Percentiles rank a stretch among this genome's conserved stretches.
Evolutionary conservation across 768 basidiomycete genomes (phyloP).

Genomic region (Boletus sensibilis): DNA sequence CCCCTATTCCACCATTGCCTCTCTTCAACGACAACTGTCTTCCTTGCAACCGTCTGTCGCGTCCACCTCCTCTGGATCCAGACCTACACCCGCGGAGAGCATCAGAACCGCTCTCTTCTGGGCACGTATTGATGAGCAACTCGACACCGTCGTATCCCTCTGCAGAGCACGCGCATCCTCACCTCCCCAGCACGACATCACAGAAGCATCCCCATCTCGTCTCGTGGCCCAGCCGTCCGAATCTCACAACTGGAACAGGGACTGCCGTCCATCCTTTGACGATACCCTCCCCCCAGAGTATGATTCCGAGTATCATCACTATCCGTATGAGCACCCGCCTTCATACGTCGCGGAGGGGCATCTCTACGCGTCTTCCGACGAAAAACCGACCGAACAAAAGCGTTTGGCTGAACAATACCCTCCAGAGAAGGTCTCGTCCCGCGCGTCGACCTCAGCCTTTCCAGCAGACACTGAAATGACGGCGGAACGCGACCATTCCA

Average conservation of each 20-base stretch:
- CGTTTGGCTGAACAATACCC: constrained; percentile 14
- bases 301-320: constrained; percentile 31
- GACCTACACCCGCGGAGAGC: constrained; percentile 41
- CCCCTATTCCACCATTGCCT: constrained; percentile 48
- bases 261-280: constrained; percentile 11
- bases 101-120: constrained; percentile 70
- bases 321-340: constrained; percentile 25
- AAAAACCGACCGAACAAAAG: constrained; percentile 11
- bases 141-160: constrained; percentile 65
- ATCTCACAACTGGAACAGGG: constrained; percentile 22
- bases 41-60: constrained; percentile 51
- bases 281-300: constrained; percentile 56
- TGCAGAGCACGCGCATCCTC: constrained; percentile 55
- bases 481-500: neutral
- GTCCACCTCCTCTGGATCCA: constrained; percentile 7
- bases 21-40: constrained; percentile 65
- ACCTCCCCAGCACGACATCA: constrained; percentile 6
- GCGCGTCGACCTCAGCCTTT: neutral
- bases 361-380: neutral
- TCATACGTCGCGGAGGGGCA: constrained; percentile 21
- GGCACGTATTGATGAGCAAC: constrained; percentile 69
- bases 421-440: constrained; percentile 20
- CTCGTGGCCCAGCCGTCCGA: constrained; percentile 32
- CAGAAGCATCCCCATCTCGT: constrained; percentile 20
- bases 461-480: neutral